Percentiles rank a stretch among this genome's conserved stretches.
phyloP scores from a whole-genome alignment of 2,329 filamentous ascomycete genomes.

The Metarhizium album region DNA sequence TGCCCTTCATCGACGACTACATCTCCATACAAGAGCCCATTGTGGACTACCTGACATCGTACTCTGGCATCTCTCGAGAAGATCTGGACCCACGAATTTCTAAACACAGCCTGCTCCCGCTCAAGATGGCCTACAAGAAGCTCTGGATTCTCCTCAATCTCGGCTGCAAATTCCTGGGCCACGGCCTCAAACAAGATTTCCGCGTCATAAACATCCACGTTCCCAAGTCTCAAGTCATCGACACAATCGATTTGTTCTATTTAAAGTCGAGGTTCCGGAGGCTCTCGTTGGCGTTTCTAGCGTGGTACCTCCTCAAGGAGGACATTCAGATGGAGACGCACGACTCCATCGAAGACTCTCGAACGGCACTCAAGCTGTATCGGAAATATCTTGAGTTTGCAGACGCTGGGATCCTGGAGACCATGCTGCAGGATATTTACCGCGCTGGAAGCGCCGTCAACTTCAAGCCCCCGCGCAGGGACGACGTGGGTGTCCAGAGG shows the following conservation, averaged over 20 bases:
- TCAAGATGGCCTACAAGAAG: constrained; percentile 95
- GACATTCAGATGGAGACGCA: constrained; percentile 89
- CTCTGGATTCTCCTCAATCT: constrained; percentile 94
- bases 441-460: constrained; percentile 35
- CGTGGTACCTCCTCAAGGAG: constrained; percentile 83
- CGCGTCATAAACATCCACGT: constrained; percentile 97
- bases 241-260: constrained; percentile 88
- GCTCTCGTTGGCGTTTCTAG: constrained; percentile 80
- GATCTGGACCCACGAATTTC: constrained; percentile 75
- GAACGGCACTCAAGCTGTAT: constrained; percentile 80
- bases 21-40: constrained; percentile 84
- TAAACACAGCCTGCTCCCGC: constrained; percentile 69
- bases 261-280: constrained; percentile 73
- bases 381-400: constrained; percentile 83
- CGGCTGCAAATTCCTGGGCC: constrained; percentile 86
- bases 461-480: constrained; percentile 40
- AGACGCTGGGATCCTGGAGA: constrained; percentile 72
- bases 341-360: constrained; percentile 90
- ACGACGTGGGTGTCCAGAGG: constrained; percentile 32
- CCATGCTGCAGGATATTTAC: constrained; percentile 83
- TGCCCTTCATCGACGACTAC: constrained; percentile 95
- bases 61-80: constrained; percentile 78
- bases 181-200: constrained; percentile 90
- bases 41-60: constrained; percentile 89
- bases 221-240: constrained; percentile 79